phyloP scores from a whole-genome alignment of 1,139 yeast genomes.

The Saccharomycopsis phalli region DNA sequence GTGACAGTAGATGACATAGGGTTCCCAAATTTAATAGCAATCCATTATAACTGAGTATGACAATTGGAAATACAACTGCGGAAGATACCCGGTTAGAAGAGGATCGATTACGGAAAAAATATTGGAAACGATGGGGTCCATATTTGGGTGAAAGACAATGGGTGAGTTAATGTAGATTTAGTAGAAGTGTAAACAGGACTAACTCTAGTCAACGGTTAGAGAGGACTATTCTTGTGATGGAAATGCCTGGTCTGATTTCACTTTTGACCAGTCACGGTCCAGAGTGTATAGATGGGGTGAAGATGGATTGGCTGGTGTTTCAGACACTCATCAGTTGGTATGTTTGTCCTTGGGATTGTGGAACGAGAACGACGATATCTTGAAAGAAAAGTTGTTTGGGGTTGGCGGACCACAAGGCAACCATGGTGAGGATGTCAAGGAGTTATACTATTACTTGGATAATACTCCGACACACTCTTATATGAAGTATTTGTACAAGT shows the following conservation, averaged over 20 bases:
- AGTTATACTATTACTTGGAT: slow-evolving; percentile 77
- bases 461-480: slow-evolving; percentile 92
- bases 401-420: slow-evolving; percentile 90
- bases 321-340: slow-evolving; percentile 74
- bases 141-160: slow-evolving; percentile 87
- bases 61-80: slow-evolving; percentile 13
- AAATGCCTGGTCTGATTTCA: slow-evolving; percentile 89
- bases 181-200: too few species aligned
- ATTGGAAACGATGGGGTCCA: slow-evolving; percentile 92
- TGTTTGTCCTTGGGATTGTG: slow-evolving; percentile 79
- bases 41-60: background rate
- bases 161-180: slow-evolving; percentile 40
- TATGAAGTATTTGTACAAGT: slow-evolving; percentile 87
- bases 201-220: slow-evolving; percentile 59
- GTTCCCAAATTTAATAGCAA: too few species aligned
- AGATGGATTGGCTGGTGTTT: slow-evolving; percentile 89
- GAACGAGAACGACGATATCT: slow-evolving; percentile 82
- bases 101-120: slow-evolving; percentile 24
- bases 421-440: slow-evolving; percentile 94
- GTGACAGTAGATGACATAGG: too few species aligned
- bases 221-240: slow-evolving; percentile 87
- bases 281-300: slow-evolving; percentile 95
- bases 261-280: slow-evolving; percentile 78
- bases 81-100: slow-evolving; percentile 20
- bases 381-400: slow-evolving; percentile 85